Percentiles rank a stretch among this genome's conserved stretches.
Evolutionary conservation across 23 red algal species (phyloP).

Genomic region (Gracilaria gracilis): DNA sequence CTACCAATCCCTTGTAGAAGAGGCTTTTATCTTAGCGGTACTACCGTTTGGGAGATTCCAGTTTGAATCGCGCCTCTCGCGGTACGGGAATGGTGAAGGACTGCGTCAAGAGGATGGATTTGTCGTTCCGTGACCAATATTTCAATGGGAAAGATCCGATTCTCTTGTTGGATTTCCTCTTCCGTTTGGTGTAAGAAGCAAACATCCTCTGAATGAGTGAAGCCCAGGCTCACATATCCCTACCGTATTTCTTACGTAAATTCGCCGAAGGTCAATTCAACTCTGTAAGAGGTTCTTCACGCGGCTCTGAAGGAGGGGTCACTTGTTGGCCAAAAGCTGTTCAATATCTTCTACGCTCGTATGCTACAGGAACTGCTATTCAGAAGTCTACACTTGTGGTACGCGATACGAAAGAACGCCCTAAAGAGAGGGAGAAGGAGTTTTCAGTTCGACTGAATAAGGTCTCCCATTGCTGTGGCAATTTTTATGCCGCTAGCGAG

Average conservation of each 20-base stretch:
- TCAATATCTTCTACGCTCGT: too few species aligned
- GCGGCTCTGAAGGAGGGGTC: too few species aligned
- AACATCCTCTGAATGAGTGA: background rate
- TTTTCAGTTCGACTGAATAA: too few species aligned
- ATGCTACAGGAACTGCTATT: too few species aligned
- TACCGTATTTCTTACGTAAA: background rate
- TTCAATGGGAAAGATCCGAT: constrained; percentile 7
- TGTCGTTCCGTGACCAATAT: background rate
- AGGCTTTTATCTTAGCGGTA: constrained; percentile 22
- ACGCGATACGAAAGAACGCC: too few species aligned
- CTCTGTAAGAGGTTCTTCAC: background rate
- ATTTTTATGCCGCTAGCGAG: too few species aligned
- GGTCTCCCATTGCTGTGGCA: too few species aligned
- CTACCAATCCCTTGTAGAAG: constrained; percentile 4
- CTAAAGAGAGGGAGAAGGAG: too few species aligned
- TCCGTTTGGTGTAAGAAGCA: background rate
- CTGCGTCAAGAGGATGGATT: constrained; percentile 12
- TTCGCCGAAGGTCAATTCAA: background rate
- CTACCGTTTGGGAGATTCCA: constrained; percentile 19
- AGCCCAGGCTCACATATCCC: background rate
- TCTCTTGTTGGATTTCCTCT: background rate
- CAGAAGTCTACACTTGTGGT: too few species aligned
- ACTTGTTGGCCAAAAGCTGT: too few species aligned
- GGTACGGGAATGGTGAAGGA: background rate
- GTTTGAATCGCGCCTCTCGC: background rate